phyloP scores from a whole-genome alignment of 2,329 filamentous ascomycete species.

The Pestalotiopsis sp. region DNA sequence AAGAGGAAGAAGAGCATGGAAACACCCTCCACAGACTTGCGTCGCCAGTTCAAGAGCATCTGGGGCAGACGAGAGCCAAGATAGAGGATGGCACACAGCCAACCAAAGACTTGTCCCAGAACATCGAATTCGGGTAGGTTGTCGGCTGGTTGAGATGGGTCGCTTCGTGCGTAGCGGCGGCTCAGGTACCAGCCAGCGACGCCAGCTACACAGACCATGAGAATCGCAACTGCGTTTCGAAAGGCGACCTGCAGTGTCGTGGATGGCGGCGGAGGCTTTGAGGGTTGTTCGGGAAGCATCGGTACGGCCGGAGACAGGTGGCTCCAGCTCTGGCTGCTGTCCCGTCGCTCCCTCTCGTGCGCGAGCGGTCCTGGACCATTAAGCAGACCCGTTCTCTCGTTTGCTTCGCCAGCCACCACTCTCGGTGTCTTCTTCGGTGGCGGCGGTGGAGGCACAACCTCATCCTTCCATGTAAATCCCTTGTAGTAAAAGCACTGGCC shows the following conservation, averaged over 20 bases:
- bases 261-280: slow-evolving; percentile 45
- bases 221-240: slow-evolving; percentile 75
- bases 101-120: slow-evolving; percentile 89
- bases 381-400: slow-evolving; percentile 58
- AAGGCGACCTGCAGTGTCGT: slow-evolving; percentile 60
- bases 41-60: slow-evolving; percentile 86
- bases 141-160: slow-evolving; percentile 39
- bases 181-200: slow-evolving; percentile 84
- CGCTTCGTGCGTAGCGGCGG: slow-evolving; percentile 43
- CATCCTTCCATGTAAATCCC: slow-evolving; percentile 71
- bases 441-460: slow-evolving; percentile 44
- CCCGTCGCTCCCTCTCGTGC: slow-evolving; percentile 46
- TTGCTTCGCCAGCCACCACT: slow-evolving; percentile 39
- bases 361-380: slow-evolving; percentile 44
- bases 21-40: slow-evolving; percentile 91
- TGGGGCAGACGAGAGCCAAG: slow-evolving; percentile 89
- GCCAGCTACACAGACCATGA: slow-evolving; percentile 84
- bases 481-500: slow-evolving; percentile 95
- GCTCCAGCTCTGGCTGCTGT: slow-evolving; percentile 62
- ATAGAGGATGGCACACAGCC: slow-evolving; percentile 87
- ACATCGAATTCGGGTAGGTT: slow-evolving; percentile 68
- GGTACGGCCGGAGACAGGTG: slow-evolving; percentile 82
- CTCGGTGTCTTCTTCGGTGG: slow-evolving; percentile 41
- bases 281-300: slow-evolving; percentile 57
- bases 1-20: slow-evolving; percentile 96